Evolutionary conservation across 2,329 filamentous ascomycete species (phyloP).

Genomic region (Hypoxylon rubiginosum): DNA sequence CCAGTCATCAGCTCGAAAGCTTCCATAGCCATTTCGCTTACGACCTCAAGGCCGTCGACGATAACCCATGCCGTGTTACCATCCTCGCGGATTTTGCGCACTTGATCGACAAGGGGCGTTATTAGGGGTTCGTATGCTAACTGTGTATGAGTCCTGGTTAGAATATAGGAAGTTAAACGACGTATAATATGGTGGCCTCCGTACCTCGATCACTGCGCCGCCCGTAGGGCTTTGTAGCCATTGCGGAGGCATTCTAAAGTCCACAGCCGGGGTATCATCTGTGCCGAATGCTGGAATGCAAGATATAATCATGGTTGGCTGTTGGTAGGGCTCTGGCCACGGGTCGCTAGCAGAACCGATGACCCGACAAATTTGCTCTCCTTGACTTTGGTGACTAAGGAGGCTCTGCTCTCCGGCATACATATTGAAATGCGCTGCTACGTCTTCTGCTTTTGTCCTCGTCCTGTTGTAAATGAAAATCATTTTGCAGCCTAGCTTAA

Average conservation of each 20-base stretch:
- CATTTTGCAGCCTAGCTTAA: conserved; percentile 78
- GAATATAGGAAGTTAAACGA: conserved; percentile 6
- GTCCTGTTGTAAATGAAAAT: conserved; percentile 81
- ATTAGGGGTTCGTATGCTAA: conserved; percentile 78
- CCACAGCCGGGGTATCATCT: conserved; percentile 71
- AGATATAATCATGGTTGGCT: conserved; percentile 78
- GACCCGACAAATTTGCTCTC: conserved; percentile 64
- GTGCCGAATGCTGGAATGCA: conserved; percentile 77
- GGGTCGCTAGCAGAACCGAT: conserved; percentile 68
- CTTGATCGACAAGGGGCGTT: conserved; percentile 76
- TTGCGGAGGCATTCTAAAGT: conserved; percentile 76
- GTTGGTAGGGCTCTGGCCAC: conserved; percentile 73
- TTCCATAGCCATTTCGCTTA: conserved; percentile 81
- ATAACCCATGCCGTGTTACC: conserved; percentile 75
- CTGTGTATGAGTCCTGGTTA: conserved; percentile 46
- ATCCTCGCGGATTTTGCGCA: conserved; percentile 64
- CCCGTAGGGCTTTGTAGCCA: conserved; percentile 80
- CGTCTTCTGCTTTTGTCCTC: conserved; percentile 67
- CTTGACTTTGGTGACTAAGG: conserved; percentile 51
- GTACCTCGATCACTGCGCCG: conserved; percentile 77
- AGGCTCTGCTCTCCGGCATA: conserved; percentile 57
- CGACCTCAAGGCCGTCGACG: conserved; percentile 78
- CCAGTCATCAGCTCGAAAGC: conserved; percentile 84
- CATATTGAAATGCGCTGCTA: conserved; percentile 76
- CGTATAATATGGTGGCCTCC: conserved; percentile 4